Evolutionary conservation across 495 filamentous ascomycete genomes (phyloP).

Genomic region (Aspergillus conjunctus): DNA sequence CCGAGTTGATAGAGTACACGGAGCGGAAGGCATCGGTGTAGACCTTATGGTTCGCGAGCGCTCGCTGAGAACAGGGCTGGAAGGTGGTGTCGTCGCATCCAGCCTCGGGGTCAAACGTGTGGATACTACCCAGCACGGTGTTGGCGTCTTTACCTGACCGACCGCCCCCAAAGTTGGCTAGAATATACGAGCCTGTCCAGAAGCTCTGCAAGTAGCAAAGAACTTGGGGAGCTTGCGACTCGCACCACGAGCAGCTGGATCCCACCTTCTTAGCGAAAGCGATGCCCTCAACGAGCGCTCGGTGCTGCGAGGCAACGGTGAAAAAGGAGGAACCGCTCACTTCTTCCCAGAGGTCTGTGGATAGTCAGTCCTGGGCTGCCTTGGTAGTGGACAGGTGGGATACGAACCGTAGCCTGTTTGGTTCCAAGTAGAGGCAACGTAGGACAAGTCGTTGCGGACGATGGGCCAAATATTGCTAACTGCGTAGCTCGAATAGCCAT

Average conservation of each 20-base stretch:
- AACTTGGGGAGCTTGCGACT: constrained; percentile 58
- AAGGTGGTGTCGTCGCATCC: constrained; percentile 51
- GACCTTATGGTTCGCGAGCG: constrained; percentile 65
- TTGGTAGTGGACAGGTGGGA: not conserved
- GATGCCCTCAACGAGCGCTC: constrained; percentile 63
- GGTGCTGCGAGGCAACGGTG: constrained; percentile 56
- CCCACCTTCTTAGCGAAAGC: constrained; percentile 51
- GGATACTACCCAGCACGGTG: constrained; percentile 62
- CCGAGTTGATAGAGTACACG: constrained; percentile 60
- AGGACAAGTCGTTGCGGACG: constrained; percentile 65
- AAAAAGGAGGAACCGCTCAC: constrained; percentile 62
- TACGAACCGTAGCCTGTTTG: constrained; percentile 46
- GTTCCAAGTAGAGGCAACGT: constrained; percentile 72
- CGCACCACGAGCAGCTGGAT: constrained; percentile 48
- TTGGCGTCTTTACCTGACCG: constrained; percentile 66
- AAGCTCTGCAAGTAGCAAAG: constrained; percentile 66
- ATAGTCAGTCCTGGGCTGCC: not conserved
- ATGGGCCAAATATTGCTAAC: constrained; percentile 58
- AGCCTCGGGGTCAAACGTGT: constrained; percentile 63
- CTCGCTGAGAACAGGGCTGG: constrained; percentile 64
- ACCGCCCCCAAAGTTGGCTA: constrained; percentile 56
- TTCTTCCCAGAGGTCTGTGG: constrained; percentile 69
- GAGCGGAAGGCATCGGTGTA: constrained; percentile 63
- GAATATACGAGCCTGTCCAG: constrained; percentile 61
- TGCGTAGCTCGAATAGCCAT: constrained; percentile 32